Base-by-base conservation (phyloP, 768 basidiomycete species). In the Kwoniella dendrophila region DNA sequence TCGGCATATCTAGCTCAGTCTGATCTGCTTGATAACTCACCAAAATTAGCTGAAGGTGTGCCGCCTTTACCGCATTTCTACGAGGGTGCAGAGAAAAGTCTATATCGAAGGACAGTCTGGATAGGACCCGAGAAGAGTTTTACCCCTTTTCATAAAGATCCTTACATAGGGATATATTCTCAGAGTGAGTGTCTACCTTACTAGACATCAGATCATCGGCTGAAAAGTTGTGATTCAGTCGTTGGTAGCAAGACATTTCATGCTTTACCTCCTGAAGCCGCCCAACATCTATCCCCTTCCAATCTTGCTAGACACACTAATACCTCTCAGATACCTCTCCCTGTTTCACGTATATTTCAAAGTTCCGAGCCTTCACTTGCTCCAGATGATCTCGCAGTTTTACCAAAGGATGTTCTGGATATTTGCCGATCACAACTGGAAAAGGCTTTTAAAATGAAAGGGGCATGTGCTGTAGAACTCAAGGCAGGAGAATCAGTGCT, bases 111-210 rank as follows among this genome's bases (percentile, higher is more conserved):
- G 22, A 73, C 73, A 26, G 34, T 74, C 10, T 78, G 76, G 76
- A 66, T 78, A n/a, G 76, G 76, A 14, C 74, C 74, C 18, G 49
- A 47, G 29, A 52, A 60, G 16, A 74, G 69, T 20, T 76, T 71
- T 55, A 73, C 76, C 14, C 74, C 74, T 1, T 74, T 78, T 47
- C 77, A 78, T 50, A 59, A 65, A 32, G 77, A 77, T 63, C 77
- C 73, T 4, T 77, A 76, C 56, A 60, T 69, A 8, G 73, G 74
- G 6, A 60, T 75, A 11, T 77, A 73, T 43, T 67, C 66, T n/a
- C 74, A 76, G 45, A 62, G 75, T 75, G 38, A 34, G 70, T 68
- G 3, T 38, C 33, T 29, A 4, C 8, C 55, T 36, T 4, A 34
- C 26, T 18, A 34, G 18, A 27, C 12, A 1, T 29, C 1, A n/a